Evolutionary conservation across 2,329 filamentous ascomycete genomes (phyloP), one percentile per base, ranked within the genome.

Genomic region (Fusarium luffae): DNA sequence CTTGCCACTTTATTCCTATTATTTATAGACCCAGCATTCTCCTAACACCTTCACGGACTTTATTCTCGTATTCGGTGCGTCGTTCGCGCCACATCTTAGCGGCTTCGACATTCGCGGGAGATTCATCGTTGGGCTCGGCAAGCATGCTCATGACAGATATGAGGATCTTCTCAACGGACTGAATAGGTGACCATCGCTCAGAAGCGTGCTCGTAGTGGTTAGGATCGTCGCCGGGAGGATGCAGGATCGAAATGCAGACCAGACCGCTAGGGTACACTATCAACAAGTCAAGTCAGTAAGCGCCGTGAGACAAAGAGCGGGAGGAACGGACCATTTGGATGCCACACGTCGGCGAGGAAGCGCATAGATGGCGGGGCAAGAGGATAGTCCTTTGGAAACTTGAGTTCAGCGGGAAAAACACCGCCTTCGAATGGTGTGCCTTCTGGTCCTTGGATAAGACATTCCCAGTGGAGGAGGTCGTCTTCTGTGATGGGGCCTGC

Each of bases 61-160:
- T 90, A 77, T 88, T 87, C 82, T 98, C 94, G 82, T 98, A 99
- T 78, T 97, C 93, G 21, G 83, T 77, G 70, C 94, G 88, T 67
- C 90, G 85, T 75, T 98, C 94, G 67, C 95, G 88, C 94, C 95
- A 98, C 92, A 97, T 93, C 84, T 96, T 93, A 62, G 94, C 95
- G 1, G 95, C 95, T 83, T 98, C 95, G 43, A 98, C 92, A 77
- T 98, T 98, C 61, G 95, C 95, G 0, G 95, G 95, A 70, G 92
- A 96, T 86, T 98, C 95, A 78, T 98, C 95, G 80, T 98, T 98
- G 64, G 95, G 90, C 82, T 97, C 94, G 2, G 94, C 94, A 47
- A 98, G 88, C 94, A 98, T 98, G 81, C 93, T 97, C 92, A 98
- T 98, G 65, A 98, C 95, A 49, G 90, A 94, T 61, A 98, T 94